Conservation (phyloP, 805 yeast genomes). For the Teunomyces pallodes region DNA sequence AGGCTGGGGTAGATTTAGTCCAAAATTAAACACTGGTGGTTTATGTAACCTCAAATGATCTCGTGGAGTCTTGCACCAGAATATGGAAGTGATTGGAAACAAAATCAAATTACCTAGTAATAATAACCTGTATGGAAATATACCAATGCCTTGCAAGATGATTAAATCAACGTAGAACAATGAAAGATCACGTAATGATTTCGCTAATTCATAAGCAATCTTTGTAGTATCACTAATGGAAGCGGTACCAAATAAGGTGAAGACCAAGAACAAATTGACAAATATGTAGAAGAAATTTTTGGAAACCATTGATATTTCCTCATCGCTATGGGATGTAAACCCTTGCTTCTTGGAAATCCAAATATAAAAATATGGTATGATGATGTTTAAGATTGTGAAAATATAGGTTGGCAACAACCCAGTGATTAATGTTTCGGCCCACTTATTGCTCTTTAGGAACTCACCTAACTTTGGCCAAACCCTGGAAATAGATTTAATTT, state of each 20-base stretch:
- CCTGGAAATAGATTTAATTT: conserved; percentile 70
- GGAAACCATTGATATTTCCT: conserved; percentile 82
- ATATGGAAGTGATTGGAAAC: conserved; percentile 53
- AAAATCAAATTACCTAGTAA: conserved; percentile 74
- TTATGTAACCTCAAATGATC: conserved; percentile 71
- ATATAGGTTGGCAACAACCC: conserved; percentile 89
- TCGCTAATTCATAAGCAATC: conserved; percentile 82
- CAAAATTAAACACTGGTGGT: conserved; percentile 92
- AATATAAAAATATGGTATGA: conserved; percentile 82
- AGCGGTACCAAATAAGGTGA: conserved; percentile 92
- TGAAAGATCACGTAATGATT: conserved; percentile 74
- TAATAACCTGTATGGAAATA: conserved; percentile 85
- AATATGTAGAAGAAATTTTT: conserved; percentile 94
- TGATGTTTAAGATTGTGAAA: conserved; percentile 78
- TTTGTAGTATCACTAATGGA: conserved; percentile 86
- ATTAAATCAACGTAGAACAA: conserved; percentile 87
- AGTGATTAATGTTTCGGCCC: conserved; percentile 79
- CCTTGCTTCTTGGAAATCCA: conserved; percentile 86
- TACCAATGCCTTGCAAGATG: conserved; percentile 78
- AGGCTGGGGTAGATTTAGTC: conserved; percentile 89
- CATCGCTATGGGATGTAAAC: conserved; percentile 87
- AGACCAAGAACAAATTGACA: conserved; percentile 88
- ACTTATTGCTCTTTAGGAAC: conserved; percentile 56
- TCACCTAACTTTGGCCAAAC: conserved; percentile 83
- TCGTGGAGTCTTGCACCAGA: conserved; percentile 79